Conservation (phyloP, 106 monocot species). For the Cymbidium sinense region DNA sequence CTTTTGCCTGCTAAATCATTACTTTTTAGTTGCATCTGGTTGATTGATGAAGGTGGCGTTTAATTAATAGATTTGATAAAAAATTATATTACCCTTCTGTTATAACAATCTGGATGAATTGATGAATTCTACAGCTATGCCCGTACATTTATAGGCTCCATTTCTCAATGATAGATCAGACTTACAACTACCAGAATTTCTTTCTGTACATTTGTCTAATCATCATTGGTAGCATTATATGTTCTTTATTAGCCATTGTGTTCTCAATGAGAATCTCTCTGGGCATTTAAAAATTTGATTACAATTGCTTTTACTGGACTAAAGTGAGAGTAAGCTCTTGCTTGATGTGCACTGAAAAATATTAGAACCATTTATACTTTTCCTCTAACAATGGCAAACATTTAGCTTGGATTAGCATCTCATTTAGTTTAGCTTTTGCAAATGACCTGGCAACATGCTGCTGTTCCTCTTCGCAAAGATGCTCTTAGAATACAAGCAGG, state of each 20-base stretch:
- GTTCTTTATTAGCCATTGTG: background rate
- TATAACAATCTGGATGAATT: background rate
- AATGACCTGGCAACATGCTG: too few relatives aligned
- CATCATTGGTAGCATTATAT: background rate
- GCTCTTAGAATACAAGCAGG: too few relatives aligned
- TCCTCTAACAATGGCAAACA: too few relatives aligned
- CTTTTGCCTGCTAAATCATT: background rate
- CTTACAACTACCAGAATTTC: background rate
- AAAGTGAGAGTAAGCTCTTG: background rate
- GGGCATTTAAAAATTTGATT: background rate
- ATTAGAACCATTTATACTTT: background rate
- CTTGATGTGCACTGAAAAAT: background rate
- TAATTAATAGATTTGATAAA: background rate
- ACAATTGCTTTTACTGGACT: background rate
- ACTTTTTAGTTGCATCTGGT: background rate
- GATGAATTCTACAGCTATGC: too few relatives aligned
- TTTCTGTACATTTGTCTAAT: background rate
- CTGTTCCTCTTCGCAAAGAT: too few relatives aligned
- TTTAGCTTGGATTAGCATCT: too few relatives aligned
- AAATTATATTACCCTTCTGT: background rate
- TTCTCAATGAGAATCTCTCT: background rate
- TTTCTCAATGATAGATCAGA: background rate
- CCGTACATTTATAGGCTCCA: background rate
- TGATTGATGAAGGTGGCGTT: background rate
- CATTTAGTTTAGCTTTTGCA: too few relatives aligned